Evolutionary conservation across 805 yeast species (phyloP).

Genomic region (Candida suzukii): DNA sequence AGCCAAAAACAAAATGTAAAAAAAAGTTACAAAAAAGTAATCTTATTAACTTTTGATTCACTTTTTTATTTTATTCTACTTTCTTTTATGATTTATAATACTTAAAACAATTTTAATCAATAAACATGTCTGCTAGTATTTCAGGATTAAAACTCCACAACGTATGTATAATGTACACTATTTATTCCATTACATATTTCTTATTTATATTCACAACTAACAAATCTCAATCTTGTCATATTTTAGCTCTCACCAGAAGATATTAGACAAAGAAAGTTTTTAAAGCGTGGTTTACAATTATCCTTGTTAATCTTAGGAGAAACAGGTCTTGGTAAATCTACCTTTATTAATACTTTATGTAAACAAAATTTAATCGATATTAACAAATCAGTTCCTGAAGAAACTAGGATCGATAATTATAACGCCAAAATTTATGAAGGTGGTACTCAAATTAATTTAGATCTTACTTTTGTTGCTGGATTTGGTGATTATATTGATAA

Average conservation of each 20-base stretch:
- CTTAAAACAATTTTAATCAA: no score
- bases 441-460: conserved; percentile 43
- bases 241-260: conserved; percentile 25
- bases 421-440: conserved; percentile 33
- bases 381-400: conserved; percentile 29
- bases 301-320: conserved; percentile 44
- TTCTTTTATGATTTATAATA: no score
- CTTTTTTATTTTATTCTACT: no score
- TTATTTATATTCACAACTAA: not conserved
- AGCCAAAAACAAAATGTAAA: no score
- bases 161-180: no score
- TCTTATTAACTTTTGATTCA: no score
- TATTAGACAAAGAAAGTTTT: conserved; percentile 35
- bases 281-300: conserved; percentile 44
- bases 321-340: conserved; percentile 67
- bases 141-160: no score
- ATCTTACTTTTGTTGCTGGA: conserved; percentile 65
- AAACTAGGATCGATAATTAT: conserved; percentile 22
- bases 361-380: conserved; percentile 40
- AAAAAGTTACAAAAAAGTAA: no score
- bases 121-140: no score
- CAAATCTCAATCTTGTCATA: not conserved
- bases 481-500: conserved; percentile 71
- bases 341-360: conserved; percentile 75
- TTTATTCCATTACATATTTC: no score